Evolutionary conservation across 2,329 filamentous ascomycete genomes (phyloP).

Genomic region (Penicillium oxalicum): DNA sequence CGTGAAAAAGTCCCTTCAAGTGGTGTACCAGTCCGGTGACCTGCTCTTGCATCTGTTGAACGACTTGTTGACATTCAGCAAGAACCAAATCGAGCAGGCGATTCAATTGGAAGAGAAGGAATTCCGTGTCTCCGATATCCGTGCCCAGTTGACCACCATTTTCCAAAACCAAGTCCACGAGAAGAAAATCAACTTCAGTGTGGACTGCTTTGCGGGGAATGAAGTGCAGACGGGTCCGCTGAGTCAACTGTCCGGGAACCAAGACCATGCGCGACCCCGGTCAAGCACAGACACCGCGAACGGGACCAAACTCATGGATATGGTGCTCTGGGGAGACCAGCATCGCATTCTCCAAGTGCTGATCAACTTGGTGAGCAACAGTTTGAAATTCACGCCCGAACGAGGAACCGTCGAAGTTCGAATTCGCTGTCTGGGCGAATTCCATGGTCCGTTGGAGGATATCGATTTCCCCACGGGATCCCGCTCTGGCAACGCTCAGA

Average conservation of each 20-base stretch:
- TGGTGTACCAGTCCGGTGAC: conserved; percentile 84
- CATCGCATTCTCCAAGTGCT: conserved; percentile 88
- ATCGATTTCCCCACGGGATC: not conserved
- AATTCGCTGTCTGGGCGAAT: conserved; percentile 58
- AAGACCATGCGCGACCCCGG: conserved; percentile 25
- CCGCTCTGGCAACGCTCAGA: not conserved
- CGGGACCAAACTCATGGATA: conserved; percentile 67
- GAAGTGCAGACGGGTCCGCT: conserved; percentile 31
- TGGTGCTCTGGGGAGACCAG: conserved; percentile 88
- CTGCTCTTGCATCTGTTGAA: conserved; percentile 78
- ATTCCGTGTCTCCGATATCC: conserved; percentile 77
- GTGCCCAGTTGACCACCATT: conserved; percentile 74
- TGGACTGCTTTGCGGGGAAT: conserved; percentile 58
- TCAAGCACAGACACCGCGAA: conserved; percentile 59
- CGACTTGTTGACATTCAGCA: conserved; percentile 86
- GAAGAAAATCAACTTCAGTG: conserved; percentile 65
- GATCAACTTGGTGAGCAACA: conserved; percentile 74
- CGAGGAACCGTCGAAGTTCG: conserved; percentile 69
- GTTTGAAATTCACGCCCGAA: conserved; percentile 79
- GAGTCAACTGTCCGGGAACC: conserved; percentile 15
- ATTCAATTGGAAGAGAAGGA: conserved; percentile 77
- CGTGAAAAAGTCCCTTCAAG: conserved; percentile 76
- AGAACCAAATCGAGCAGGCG: conserved; percentile 87
- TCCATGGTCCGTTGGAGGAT: not conserved
- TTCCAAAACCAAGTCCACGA: conserved; percentile 88